Conservation (phyloP, 805 yeast genomes). For the Torulaspora gathmanii region DNA sequence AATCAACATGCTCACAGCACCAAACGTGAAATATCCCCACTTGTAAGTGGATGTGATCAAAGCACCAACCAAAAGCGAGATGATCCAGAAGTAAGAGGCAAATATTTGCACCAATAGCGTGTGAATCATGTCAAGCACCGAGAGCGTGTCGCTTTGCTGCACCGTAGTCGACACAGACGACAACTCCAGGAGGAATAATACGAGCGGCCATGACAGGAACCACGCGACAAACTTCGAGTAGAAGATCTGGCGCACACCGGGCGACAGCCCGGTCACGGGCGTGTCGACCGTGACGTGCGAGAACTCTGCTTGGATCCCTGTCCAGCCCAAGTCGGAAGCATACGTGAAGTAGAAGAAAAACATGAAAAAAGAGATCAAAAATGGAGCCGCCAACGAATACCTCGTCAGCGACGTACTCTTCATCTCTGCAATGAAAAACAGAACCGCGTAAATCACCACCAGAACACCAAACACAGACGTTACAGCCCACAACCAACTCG, state of each 20-base stretch:
- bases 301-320: constrained; percentile 40
- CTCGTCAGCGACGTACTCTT: constrained; percentile 13
- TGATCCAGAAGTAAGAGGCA: constrained; percentile 46
- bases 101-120: constrained; percentile 41
- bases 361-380: constrained; percentile 38
- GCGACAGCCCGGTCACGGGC: constrained; percentile 16
- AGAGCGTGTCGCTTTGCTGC: constrained; percentile 7
- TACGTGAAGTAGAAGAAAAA: constrained; percentile 42
- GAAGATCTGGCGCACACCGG: constrained; percentile 41
- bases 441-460: constrained; percentile 10
- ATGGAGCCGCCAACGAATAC: constrained; percentile 26
- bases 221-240: constrained; percentile 44
- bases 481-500: constrained; percentile 65
- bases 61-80: constrained; percentile 53
- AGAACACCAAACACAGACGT: constrained; percentile 36
- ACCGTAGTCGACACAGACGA: constrained; percentile 13
- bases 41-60: constrained; percentile 53
- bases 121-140: constrained; percentile 16
- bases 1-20: constrained; percentile 41
- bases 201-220: constrained; percentile 45
- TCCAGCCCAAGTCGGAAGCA: constrained; percentile 46
- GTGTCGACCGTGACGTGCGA: constrained; percentile 35
- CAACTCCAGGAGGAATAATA: constrained; percentile 31
- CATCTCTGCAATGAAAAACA: constrained; percentile 15
- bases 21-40: constrained; percentile 66